Conservation (phyloP, 106 monocot genomes). For the Xerophyta viscosa region DNA sequence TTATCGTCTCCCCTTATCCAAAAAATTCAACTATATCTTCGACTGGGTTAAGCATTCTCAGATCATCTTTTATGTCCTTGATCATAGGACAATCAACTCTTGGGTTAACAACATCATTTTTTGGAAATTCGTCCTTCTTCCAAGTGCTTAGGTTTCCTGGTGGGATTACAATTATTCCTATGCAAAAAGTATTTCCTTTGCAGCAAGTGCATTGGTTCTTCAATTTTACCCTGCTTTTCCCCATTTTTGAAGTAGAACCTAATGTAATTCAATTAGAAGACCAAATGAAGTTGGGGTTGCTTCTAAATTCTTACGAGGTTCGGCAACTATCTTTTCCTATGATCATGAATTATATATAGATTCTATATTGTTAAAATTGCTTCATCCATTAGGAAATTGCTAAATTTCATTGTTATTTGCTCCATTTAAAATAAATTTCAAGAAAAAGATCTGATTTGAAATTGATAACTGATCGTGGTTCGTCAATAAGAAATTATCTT, state of each 20-base stretch:
- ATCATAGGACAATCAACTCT: constrained; percentile 47
- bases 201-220: constrained; percentile 66
- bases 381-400: no score
- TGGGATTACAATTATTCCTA: constrained; percentile 83
- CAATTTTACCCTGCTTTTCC: constrained; percentile 83
- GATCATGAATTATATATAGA: no score
- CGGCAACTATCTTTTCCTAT: constrained; percentile 2
- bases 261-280: constrained; percentile 58
- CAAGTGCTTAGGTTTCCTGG: constrained; percentile 81
- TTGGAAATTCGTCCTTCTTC: constrained; percentile 79
- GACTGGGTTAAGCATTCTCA: constrained; percentile 60
- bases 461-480: no score
- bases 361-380: no score
- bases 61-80: constrained; percentile 57
- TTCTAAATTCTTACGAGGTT: constrained; percentile 81
- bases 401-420: no score
- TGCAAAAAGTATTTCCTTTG: constrained; percentile 72
- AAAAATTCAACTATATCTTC: constrained; percentile 54
- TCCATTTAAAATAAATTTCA: no score
- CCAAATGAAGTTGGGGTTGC: constrained; percentile 75
- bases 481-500: no score
- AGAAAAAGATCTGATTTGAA: no score
- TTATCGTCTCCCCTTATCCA: constrained; percentile 82
- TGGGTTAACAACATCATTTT: constrained; percentile 59
- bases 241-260: constrained; percentile 56